phyloP scores from a whole-genome alignment of 495 filamentous ascomycete genomes.

The Viridothelium virens region DNA sequence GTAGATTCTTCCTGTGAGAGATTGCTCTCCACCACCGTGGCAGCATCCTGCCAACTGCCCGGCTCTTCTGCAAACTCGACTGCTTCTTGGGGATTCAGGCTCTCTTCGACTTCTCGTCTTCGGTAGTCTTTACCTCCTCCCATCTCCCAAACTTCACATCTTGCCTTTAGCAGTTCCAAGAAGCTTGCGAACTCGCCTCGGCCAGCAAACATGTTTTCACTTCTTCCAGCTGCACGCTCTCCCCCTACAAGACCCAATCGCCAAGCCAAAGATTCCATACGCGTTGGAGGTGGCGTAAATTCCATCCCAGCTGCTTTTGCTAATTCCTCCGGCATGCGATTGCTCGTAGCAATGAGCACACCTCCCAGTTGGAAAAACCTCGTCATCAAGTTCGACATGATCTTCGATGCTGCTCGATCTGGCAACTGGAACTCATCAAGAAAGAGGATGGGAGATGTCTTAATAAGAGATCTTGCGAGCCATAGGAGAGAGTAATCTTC shows the following conservation, averaged over 20 bases:
- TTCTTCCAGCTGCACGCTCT: conserved; percentile 29
- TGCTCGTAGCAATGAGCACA: conserved; percentile 63
- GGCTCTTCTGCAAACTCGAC: not conserved
- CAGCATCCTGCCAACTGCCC: not conserved
- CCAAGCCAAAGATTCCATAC: conserved; percentile 44
- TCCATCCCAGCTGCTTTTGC: conserved; percentile 58
- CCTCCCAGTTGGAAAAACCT: conserved; percentile 66
- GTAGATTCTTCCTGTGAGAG: not conserved
- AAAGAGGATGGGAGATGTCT: conserved; percentile 61
- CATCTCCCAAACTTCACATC: conserved; percentile 68
- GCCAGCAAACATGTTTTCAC: conserved; percentile 39
- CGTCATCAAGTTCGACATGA: conserved; percentile 62
- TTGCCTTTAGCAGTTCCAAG: conserved; percentile 56
- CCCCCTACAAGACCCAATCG: conserved; percentile 35
- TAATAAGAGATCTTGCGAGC: conserved; percentile 59
- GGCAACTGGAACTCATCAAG: conserved; percentile 70
- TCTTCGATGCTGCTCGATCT: conserved; percentile 59
- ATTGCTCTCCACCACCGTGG: conserved; percentile 9
- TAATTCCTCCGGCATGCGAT: conserved; percentile 66
- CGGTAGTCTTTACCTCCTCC: conserved; percentile 59
- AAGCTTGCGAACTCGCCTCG: conserved; percentile 59
- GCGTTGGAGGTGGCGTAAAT: conserved; percentile 44
- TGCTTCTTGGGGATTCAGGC: conserved; percentile 5
- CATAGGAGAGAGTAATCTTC: conserved; percentile 56
- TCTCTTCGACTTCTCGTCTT: conserved; percentile 39